These are phyloP conservation scores for Coemansia sp. DNA, from an alignment of 192 early-diverging fungal genomes.

Conservation along the genomic window DNA sequence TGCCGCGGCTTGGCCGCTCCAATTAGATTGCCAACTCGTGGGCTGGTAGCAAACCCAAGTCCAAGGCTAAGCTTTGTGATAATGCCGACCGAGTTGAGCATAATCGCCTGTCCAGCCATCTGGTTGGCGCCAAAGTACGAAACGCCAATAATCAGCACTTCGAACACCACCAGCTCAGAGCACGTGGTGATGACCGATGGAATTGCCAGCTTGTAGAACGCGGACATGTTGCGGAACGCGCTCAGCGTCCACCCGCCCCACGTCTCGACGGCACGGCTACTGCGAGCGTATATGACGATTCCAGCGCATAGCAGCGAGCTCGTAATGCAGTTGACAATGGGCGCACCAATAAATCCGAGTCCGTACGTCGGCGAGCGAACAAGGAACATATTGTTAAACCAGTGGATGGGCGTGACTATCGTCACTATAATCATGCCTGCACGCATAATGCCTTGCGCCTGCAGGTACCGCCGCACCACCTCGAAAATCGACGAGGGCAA, in stretches of 20 bases:
- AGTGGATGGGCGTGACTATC: conserved; percentile 73
- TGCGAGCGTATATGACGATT: conserved; percentile 63
- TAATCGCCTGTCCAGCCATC: conserved; percentile 64
- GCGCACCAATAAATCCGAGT: conserved; percentile 84
- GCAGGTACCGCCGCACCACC: conserved; percentile 82
- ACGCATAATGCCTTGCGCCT: conserved; percentile 92
- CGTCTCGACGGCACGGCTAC: conserved; percentile 58
- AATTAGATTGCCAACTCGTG: conserved; percentile 59
- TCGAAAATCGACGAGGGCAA: conserved; percentile 84
- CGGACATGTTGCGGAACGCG: conserved; percentile 44
- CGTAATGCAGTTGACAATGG: conserved; percentile 74
- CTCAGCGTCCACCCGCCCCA: conserved; percentile 74
- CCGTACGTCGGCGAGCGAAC: conserved; percentile 69
- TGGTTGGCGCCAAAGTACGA: conserved; percentile 61
- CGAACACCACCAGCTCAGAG: conserved; percentile 63
- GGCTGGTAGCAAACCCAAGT: conserved; percentile 58
- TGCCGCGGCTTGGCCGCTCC: conserved; percentile 42
- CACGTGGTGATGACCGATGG: conserved; percentile 80
- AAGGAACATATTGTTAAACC: conserved; percentile 73
- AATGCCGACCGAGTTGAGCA: conserved; percentile 57
- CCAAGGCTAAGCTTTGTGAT: conserved; percentile 60
- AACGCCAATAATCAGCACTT: conserved; percentile 48
- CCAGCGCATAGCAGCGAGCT: conserved; percentile 74
- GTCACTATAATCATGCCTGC: conserved; percentile 75
- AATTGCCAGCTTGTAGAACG: conserved; percentile 66